A percentile compares a stretch with the other conserved stretches of the same genome.
phyloP scores from a whole-genome alignment of 225 moss, liverwort and hornwort species.

The Bryum argenteum region DNA sequence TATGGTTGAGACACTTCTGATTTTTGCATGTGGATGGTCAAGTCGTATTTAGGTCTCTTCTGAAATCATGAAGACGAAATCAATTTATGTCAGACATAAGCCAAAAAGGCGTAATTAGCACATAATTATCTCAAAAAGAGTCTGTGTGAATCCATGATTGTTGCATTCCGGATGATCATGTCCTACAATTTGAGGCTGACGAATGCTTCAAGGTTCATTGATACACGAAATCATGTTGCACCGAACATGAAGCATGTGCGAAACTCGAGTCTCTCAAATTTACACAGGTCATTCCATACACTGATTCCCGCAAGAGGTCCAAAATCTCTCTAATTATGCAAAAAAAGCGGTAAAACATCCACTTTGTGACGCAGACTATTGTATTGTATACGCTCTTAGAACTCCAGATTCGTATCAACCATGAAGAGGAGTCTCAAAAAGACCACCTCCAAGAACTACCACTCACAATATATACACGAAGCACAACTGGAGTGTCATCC shows the following conservation, averaged over 20 bases:
- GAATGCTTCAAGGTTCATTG: background rate
- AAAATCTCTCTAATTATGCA: background rate
- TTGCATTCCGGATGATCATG: background rate
- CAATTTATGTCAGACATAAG: too few relatives aligned
- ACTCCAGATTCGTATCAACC: constrained; percentile 28
- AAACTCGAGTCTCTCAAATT: background rate
- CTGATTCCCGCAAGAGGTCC: constrained; percentile 13
- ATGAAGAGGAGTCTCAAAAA: constrained; percentile 21
- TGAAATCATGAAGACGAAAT: too few relatives aligned
- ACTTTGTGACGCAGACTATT: background rate
- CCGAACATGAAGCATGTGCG: background rate
- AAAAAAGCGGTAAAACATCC: background rate
- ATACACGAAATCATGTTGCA: background rate
- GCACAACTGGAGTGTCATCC: constrained; percentile 33
- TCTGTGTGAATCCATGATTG: background rate
- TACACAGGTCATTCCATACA: constrained; percentile 2
- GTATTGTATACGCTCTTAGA: background rate
- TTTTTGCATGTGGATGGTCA: too few relatives aligned
- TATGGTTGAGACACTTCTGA: too few relatives aligned
- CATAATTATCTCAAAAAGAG: too few relatives aligned
- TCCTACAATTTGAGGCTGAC: background rate
- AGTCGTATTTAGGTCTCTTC: too few relatives aligned
- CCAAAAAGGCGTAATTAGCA: too few relatives aligned
- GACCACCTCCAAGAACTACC: background rate
- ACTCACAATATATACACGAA: background rate